A percentile compares a stretch with the other conserved stretches of the same genome.
phyloP scores from a whole-genome alignment of 2,329 filamentous ascomycete species.

The Elsinoe batatas region DNA sequence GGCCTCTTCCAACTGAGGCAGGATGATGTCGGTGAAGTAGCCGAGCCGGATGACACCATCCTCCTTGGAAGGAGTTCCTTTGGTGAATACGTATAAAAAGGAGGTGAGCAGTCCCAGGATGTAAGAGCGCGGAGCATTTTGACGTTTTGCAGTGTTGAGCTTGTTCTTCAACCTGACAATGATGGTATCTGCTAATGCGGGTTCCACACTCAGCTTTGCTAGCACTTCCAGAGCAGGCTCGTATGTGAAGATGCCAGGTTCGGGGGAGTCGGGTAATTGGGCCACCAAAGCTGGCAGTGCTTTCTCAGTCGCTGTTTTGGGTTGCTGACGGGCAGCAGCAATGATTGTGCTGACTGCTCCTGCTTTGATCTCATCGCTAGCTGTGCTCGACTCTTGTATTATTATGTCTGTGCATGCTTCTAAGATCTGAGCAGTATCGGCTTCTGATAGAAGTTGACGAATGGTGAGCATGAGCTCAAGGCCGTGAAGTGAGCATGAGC shows the following conservation, averaged over 20 bases:
- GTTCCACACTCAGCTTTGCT: slow-evolving; percentile 53
- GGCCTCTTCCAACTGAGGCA: slow-evolving; percentile 33
- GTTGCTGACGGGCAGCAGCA: slow-evolving; percentile 52
- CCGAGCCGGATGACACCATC: slow-evolving; percentile 29
- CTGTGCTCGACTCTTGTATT: slow-evolving; percentile 47
- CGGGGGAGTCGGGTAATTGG: slow-evolving; percentile 44
- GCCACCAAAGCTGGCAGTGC: slow-evolving; percentile 58
- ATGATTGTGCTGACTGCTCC: slow-evolving; percentile 50
- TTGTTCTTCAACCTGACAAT: slow-evolving; percentile 55
- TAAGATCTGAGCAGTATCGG: slow-evolving; percentile 41
- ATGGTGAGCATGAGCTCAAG: slow-evolving; percentile 35
- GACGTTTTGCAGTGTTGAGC: slow-evolving; percentile 46
- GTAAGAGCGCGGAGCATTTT: slow-evolving; percentile 43
- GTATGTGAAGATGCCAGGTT: slow-evolving; percentile 41
- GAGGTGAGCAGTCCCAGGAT: slow-evolving; percentile 51
- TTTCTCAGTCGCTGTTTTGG: slow-evolving; percentile 52
- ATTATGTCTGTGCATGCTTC: slow-evolving; percentile 53
- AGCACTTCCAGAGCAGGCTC: slow-evolving; percentile 52
- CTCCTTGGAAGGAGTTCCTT: slow-evolving; percentile 41
- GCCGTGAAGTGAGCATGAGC: slow-evolving; percentile 36
- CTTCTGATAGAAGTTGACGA: slow-evolving; percentile 32
- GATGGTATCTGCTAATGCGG: slow-evolving; percentile 54
- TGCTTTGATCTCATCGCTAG: slow-evolving; percentile 47
- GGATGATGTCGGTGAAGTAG: slow-evolving; percentile 39
- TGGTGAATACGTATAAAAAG: slow-evolving; percentile 51